phyloP scores from a whole-genome alignment of 2,329 filamentous ascomycete genomes.

The Apiospora rasikravindrae region DNA sequence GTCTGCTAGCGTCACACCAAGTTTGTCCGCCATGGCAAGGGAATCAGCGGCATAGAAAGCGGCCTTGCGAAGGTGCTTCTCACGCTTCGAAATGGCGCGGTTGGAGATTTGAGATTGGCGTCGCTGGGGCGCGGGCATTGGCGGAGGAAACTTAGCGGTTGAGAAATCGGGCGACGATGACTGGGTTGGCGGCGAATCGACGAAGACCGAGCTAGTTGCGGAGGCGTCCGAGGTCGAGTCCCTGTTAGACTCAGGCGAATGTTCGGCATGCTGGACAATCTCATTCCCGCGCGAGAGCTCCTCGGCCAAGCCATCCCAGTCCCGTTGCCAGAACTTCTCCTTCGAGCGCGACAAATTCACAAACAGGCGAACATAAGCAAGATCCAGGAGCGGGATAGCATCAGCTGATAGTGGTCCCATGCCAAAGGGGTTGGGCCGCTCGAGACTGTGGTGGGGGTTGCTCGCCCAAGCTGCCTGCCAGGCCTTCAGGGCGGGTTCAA shows the following conservation, averaged over 20 bases:
- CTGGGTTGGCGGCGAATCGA: slow-evolving; percentile 58
- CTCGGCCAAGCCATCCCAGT: slow-evolving; percentile 90
- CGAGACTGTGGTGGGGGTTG: slow-evolving; percentile 82
- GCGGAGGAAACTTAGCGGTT: slow-evolving; percentile 42
- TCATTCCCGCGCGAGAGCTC: slow-evolving; percentile 82
- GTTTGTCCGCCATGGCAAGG: slow-evolving; percentile 83
- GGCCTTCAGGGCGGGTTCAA: slow-evolving; percentile 89
- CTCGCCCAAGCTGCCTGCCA: slow-evolving; percentile 94
- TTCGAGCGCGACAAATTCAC: slow-evolving; percentile 92
- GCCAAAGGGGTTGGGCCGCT: slow-evolving; percentile 84
- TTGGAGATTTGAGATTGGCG: slow-evolving; percentile 38
- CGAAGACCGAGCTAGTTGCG: slow-evolving; percentile 50
- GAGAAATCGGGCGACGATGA: slow-evolving; percentile 55
- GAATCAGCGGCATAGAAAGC: slow-evolving; percentile 95
- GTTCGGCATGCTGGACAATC: slow-evolving; percentile 73
- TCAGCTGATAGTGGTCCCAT: slow-evolving; percentile 85
- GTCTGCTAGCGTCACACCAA: slow-evolving; percentile 85
- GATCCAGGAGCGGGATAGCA: slow-evolving; percentile 86
- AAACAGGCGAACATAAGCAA: slow-evolving; percentile 91
- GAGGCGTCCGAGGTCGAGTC: slow-evolving; percentile 56
- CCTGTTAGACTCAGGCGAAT: slow-evolving; percentile 58
- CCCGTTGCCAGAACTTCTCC: slow-evolving; percentile 91
- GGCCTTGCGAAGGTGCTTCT: slow-evolving; percentile 90
- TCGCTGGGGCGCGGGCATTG: slow-evolving; percentile 29
- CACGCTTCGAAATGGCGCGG: slow-evolving; percentile 69